Evolutionary conservation across 1,284 basidiomycete species (phyloP).

Genomic region (Lentinus polychrous): DNA sequence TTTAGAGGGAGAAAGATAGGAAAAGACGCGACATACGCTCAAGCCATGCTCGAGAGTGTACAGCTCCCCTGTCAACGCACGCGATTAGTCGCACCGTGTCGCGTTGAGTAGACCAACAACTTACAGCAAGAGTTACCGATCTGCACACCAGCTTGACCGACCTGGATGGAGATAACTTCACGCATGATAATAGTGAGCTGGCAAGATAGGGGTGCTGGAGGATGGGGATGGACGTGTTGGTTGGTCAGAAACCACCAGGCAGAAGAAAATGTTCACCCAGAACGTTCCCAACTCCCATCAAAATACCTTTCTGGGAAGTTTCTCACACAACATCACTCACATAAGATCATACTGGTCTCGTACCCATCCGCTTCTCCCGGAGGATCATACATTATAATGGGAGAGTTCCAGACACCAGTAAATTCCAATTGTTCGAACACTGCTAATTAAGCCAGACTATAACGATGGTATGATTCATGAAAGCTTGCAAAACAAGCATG

Average conservation of each 20-base stretch:
- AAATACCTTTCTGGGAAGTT: background rate
- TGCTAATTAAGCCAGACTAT: constrained; percentile 21
- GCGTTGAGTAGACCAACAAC: constrained; percentile 20
- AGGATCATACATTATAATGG: too few relatives aligned
- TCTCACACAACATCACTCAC: background rate
- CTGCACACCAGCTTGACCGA: constrained; percentile 93
- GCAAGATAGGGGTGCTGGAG: constrained; percentile 6
- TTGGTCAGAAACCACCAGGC: background rate
- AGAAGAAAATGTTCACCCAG: constrained; percentile 1
- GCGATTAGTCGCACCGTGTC: background rate
- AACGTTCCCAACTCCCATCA: background rate
- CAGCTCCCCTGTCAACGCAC: constrained; percentile 71
- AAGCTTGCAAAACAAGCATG: constrained; percentile 21
- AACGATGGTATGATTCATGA: constrained; percentile 26
- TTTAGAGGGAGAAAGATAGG: constrained; percentile 1
- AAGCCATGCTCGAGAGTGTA: constrained; percentile 98
- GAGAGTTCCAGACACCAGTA: background rate
- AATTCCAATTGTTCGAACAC: background rate
- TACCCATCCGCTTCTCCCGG: too few relatives aligned
- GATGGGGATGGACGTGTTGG: background rate
- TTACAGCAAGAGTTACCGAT: constrained; percentile 93
- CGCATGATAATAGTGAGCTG: constrained; percentile 46
- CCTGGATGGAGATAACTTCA: constrained; percentile 90
- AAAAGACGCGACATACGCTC: constrained; percentile 52
- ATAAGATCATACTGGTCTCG: too few relatives aligned